phyloP scores from a whole-genome alignment of 2,329 filamentous ascomycete species.

The Hypoxylon sp. region DNA sequence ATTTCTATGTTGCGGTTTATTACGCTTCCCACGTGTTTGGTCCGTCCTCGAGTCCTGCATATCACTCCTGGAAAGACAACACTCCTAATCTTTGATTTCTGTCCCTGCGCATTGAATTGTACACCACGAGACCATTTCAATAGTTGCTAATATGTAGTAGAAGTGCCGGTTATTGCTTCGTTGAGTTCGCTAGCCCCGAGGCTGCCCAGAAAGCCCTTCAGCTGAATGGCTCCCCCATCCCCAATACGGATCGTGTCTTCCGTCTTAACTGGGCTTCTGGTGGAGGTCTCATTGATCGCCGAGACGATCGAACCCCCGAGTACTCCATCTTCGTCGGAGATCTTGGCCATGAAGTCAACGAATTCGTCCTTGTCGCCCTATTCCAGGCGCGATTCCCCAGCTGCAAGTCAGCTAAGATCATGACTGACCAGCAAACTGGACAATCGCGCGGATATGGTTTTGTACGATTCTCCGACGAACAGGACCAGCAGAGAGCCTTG shows the following conservation, averaged over 20 bases:
- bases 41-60: background rate
- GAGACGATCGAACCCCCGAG: slow-evolving; percentile 95
- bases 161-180: slow-evolving; percentile 98
- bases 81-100: background rate
- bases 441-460: slow-evolving; percentile 99
- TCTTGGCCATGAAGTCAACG: slow-evolving; percentile 97
- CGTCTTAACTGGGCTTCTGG: slow-evolving; percentile 99
- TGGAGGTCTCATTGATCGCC: slow-evolving; percentile 92
- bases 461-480: slow-evolving; percentile 95
- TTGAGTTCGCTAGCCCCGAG: slow-evolving; percentile 87
- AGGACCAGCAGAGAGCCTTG: slow-evolving; percentile 94
- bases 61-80: background rate
- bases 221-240: slow-evolving; percentile 89
- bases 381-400: slow-evolving; percentile 97
- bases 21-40: background rate
- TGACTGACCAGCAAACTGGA: slow-evolving; percentile 98
- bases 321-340: slow-evolving; percentile 98
- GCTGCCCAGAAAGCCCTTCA: slow-evolving; percentile 92
- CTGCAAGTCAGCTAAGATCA: slow-evolving; percentile 99
- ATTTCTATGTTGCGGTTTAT: background rate
- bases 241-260: slow-evolving; percentile 94
- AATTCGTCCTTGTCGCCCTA: slow-evolving; percentile 95
- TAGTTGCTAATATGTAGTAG: slow-evolving; percentile 60
- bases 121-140: background rate
- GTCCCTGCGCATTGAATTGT: background rate